Evolutionary conservation across 352 stramenopile species (phyloP).

Genomic region (Chrysophaeum taylorii): DNA sequence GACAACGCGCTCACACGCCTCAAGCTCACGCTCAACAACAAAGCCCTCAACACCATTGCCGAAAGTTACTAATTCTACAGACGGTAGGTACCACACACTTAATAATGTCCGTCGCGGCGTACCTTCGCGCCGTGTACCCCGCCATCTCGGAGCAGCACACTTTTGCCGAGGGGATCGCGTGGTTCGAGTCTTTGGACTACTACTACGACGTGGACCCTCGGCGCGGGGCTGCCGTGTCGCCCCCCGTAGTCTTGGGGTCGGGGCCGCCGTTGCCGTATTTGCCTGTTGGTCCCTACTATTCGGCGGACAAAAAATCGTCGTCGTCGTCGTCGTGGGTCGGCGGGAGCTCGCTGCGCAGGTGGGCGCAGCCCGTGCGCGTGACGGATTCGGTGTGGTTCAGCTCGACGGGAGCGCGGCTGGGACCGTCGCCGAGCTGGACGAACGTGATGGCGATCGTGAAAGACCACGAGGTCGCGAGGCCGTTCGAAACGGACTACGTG

Average conservation of each 20-base stretch:
- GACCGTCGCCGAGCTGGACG: neutral
- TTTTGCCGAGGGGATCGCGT: no score
- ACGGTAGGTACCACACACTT: no score
- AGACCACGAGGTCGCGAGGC: neutral
- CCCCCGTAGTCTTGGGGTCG: neutral
- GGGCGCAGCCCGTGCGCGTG: no score
- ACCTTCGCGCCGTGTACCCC: no score
- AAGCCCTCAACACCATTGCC: no score
- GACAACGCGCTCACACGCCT: no score
- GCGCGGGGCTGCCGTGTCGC: neutral
- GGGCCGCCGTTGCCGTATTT: no score
- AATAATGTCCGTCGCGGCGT: no score
- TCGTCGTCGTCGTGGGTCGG: neutral
- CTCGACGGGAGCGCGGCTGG: neutral
- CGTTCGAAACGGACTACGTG: neutral
- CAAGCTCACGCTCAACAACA: no score
- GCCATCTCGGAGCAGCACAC: no score
- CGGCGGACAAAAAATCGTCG: neutral
- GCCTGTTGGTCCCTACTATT: neutral
- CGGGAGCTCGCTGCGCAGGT: no score
- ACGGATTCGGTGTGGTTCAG: neutral
- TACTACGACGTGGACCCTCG: neutral
- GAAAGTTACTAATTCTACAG: no score
- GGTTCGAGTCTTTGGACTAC: conserved; percentile 7
- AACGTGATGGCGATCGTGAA: neutral